Evolutionary conservation across 1,284 basidiomycete genomes (phyloP).

Genomic region (Tetrapyrgos nigripes): DNA sequence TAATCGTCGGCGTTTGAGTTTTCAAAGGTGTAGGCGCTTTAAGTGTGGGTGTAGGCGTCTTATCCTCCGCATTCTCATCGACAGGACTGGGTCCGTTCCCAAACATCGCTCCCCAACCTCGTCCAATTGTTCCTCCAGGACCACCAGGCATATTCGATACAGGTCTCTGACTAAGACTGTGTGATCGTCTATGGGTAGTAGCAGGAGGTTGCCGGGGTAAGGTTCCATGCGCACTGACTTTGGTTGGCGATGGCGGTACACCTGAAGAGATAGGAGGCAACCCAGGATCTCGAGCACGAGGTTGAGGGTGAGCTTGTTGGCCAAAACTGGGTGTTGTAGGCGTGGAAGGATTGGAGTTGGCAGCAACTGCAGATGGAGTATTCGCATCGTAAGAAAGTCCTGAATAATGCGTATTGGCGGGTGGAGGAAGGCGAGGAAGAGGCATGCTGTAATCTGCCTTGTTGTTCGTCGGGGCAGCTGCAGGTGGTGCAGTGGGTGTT

Average conservation of each 20-base stretch:
- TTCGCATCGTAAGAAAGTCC: conserved; percentile 74
- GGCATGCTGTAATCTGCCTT: conserved; percentile 84
- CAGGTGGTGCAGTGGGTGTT: not conserved
- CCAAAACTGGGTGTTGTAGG: conserved; percentile 58
- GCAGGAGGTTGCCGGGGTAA: conserved; percentile 70
- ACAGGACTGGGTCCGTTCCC: conserved; percentile 9
- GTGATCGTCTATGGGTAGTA: conserved; percentile 72
- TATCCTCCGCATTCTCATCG: conserved; percentile 5
- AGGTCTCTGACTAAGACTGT: conserved; percentile 79
- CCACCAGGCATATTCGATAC: conserved; percentile 35
- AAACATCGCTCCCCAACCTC: conserved; percentile 40
- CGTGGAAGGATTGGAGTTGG: conserved; percentile 36
- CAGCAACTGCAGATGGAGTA: conserved; percentile 7
- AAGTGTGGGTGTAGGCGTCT: not conserved
- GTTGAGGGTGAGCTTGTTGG: conserved; percentile 47
- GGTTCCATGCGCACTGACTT: conserved; percentile 24
- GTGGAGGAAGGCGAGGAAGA: conserved; percentile 81
- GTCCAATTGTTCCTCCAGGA: conserved; percentile 1
- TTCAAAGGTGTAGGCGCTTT: not conserved
- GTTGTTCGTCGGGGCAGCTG: conserved; percentile 8
- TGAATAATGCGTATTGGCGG: conserved; percentile 80
- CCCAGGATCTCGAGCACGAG: conserved; percentile 63
- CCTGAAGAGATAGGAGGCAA: conserved; percentile 45
- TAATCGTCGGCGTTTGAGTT: not conserved
- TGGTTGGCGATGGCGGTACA: conserved; percentile 58